A percentile compares a stretch with the other conserved stretches of the same genome.
Evolutionary conservation across 2,329 filamentous ascomycete species (phyloP).

Genomic region (Pyrenochaeta sp.): DNA sequence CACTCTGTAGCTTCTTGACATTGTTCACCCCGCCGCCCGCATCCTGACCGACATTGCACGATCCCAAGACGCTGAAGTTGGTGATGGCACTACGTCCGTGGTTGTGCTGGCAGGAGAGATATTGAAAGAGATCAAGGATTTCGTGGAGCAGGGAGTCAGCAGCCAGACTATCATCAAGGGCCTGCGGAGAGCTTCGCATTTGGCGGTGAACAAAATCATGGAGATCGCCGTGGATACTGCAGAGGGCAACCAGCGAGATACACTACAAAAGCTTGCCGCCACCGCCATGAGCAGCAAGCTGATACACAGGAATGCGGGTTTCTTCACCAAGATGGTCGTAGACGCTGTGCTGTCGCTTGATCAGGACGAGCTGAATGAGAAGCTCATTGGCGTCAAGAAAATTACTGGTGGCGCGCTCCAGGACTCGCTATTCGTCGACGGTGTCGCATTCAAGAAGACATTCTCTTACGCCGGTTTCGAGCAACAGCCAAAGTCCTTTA

Average conservation of each 20-base stretch:
- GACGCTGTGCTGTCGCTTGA: conserved; percentile 95
- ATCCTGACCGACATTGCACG: conserved; percentile 98
- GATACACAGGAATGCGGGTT: conserved; percentile 94
- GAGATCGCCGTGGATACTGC: conserved; percentile 90
- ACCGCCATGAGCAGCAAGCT: conserved; percentile 99
- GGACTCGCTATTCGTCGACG: conserved; percentile 95
- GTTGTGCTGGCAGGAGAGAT: conserved; percentile 98
- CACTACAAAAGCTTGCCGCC: conserved; percentile 84
- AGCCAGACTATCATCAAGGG: conserved; percentile 98
- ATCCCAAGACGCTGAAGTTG: conserved; percentile 98
- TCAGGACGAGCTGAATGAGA: conserved; percentile 97
- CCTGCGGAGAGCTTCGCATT: conserved; percentile 81
- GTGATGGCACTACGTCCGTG: conserved; percentile 96
- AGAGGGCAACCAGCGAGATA: conserved; percentile 85
- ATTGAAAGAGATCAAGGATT: conserved; percentile 93
- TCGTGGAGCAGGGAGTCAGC: conserved; percentile 96
- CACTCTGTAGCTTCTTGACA: conserved; percentile 82
- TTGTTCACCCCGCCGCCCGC: conserved; percentile 95
- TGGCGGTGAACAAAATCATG: conserved; percentile 99
- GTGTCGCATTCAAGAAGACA: conserved; percentile 99
- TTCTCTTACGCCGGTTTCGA: conserved; percentile 99
- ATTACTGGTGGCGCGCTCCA: conserved; percentile 95
- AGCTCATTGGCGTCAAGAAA: conserved; percentile 98
- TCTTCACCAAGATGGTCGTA: conserved; percentile 99
- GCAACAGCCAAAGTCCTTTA: conserved; percentile 96